Percentiles rank a stretch among this genome's conserved stretches.
Conservation (phyloP, 371 early-diverging fungal species). For the Mucor racemosus region DNA sequence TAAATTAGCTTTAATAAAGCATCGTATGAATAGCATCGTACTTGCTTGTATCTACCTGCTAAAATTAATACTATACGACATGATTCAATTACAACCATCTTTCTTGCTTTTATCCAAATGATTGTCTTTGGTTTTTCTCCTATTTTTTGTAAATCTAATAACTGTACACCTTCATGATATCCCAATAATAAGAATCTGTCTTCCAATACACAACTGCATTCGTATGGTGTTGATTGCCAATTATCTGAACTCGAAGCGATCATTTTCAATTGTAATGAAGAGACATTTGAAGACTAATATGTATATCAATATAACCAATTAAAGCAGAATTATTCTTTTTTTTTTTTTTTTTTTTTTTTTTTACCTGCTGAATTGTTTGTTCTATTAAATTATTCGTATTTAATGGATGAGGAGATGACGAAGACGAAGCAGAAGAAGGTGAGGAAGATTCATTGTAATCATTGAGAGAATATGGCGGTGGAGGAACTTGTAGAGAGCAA, state of each 20-base stretch:
- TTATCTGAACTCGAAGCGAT: conserved; percentile 24
- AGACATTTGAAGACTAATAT: neutral
- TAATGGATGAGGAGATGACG: conserved; percentile 3
- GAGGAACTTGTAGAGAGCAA: neutral
- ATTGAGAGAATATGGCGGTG: neutral
- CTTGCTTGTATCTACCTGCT: conserved; percentile 42
- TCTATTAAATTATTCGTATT: conserved; percentile 5
- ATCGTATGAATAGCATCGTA: conserved; percentile 51
- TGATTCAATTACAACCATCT: conserved; percentile 36
- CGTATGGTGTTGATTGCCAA: conserved; percentile 32
- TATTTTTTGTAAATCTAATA: conserved; percentile 27
- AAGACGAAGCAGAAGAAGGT: conserved; percentile 12
- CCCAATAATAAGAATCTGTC: conserved; percentile 45
- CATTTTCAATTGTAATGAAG: conserved; percentile 32
- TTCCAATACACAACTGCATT: conserved; percentile 46
- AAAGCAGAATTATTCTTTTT: too few relatives aligned
- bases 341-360: too few relatives aligned
- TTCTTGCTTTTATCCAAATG: conserved; percentile 37
- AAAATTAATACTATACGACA: conserved; percentile 41
- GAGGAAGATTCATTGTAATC: conserved; percentile 6
- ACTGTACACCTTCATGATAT: conserved; percentile 33
- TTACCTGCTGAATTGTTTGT: neutral
- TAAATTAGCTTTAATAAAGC: conserved; percentile 38
- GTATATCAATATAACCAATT: too few relatives aligned
- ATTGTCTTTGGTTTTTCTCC: conserved; percentile 29